Conservation (phyloP, 2,329 filamentous ascomycete genomes). For the Phyllosticta citribraziliensis region DNA sequence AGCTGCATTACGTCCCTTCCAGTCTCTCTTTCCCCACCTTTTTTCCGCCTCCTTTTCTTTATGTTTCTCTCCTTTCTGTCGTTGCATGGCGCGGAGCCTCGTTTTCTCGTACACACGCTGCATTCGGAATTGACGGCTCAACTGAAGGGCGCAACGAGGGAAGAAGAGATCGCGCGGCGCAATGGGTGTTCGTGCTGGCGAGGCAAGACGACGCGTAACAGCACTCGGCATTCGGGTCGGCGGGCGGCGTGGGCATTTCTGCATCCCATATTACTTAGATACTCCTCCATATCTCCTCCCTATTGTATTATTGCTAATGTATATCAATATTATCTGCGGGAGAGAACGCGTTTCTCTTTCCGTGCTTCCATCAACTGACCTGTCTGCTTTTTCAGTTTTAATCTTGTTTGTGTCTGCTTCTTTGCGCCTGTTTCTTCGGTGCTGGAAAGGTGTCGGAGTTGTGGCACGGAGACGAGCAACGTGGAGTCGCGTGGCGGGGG, state of each 20-base stretch:
- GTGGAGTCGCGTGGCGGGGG: too few species aligned
- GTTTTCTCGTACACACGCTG: neutral
- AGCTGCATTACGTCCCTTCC: neutral
- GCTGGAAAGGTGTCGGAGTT: too few species aligned
- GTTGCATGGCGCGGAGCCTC: neutral
- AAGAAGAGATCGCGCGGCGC: neutral
- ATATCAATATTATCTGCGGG: neutral
- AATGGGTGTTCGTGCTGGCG: neutral
- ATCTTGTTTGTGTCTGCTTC: too few species aligned
- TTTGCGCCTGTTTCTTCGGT: too few species aligned
- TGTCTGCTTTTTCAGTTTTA: too few species aligned
- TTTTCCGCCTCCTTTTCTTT: neutral
- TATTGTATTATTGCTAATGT: neutral
- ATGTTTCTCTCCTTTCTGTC: neutral
- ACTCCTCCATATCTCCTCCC: neutral
- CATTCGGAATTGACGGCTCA: neutral
- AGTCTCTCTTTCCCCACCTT: neutral
- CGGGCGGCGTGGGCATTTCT: too few species aligned
- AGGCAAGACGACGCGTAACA: too few species aligned
- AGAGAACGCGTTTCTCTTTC: neutral
- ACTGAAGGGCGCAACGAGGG: neutral
- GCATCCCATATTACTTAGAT: neutral
- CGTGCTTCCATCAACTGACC: too few species aligned
- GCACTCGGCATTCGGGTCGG: too few species aligned
- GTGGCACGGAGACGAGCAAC: too few species aligned